phyloP scores from a whole-genome alignment of 1,284 basidiomycete species.

The Ceratobasidium papillatum region DNA sequence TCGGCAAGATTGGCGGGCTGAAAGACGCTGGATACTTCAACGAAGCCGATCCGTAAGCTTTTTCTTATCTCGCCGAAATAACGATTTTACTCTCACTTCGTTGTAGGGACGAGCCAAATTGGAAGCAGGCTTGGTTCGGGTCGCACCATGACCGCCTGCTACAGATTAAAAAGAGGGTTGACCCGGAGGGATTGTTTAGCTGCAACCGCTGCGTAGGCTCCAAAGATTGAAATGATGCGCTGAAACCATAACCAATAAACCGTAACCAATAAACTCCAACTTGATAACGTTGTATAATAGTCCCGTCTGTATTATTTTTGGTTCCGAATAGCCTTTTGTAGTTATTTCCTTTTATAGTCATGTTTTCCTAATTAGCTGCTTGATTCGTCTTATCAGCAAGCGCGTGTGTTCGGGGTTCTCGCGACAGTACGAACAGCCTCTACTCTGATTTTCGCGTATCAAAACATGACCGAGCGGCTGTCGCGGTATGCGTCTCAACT shows the following conservation, averaged over 20 bases:
- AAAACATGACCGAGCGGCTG: not conserved
- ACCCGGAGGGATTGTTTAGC: constrained; percentile 1
- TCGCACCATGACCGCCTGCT: constrained; percentile 3
- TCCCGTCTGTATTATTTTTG: not conserved
- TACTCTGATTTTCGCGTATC: not conserved
- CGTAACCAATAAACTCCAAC: no score
- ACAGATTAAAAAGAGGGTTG: not conserved
- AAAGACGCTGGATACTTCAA: constrained; percentile 56
- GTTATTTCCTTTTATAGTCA: not conserved
- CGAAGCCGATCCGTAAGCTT: constrained; percentile 54
- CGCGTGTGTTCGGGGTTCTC: no score
- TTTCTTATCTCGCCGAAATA: not conserved
- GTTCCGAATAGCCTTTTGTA: not conserved
- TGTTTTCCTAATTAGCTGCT: not conserved
- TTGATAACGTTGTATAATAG: not conserved
- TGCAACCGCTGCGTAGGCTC: constrained; percentile 9
- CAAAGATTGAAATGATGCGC: not conserved
- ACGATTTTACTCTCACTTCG: no score
- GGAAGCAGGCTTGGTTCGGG: not conserved
- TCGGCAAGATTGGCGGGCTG: constrained; percentile 48
- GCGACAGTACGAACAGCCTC: constrained; percentile 1
- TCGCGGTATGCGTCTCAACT: not conserved
- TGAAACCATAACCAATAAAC: not conserved
- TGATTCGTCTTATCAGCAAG: no score
- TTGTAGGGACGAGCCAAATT: not conserved